These are phyloP conservation scores for Nakaseomyces glabratus DNA, from an alignment of 1,139 yeast genomes.

Conservation along the genomic window DNA sequence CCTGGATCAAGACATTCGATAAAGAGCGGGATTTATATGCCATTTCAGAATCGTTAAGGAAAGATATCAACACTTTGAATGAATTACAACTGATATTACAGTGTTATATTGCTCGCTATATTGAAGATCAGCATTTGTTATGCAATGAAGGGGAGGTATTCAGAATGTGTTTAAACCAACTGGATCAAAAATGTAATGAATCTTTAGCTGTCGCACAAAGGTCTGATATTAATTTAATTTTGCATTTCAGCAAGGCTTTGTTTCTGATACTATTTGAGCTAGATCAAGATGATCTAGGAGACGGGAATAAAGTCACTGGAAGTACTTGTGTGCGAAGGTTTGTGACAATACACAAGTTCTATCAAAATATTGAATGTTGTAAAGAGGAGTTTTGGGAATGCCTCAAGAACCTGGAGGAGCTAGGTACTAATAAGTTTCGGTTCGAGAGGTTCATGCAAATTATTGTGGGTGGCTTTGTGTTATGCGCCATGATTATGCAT, in stretches of 20 bases:
- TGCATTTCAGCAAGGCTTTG: constrained; percentile 3
- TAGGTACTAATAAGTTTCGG: constrained; percentile 1
- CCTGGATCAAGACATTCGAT: no score
- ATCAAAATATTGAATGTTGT: background rate
- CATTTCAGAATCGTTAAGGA: no score
- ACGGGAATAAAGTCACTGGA: background rate
- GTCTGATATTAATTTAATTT: constrained; percentile 1
- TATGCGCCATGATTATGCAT: constrained; percentile 1
- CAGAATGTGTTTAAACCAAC: background rate
- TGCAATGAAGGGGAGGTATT: background rate
- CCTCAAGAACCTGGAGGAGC: constrained; percentile 3
- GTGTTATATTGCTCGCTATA: background rate
- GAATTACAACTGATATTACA: background rate
- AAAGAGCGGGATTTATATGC: no score
- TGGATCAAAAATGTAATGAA: background rate
- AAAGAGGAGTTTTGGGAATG: constrained; percentile 5
- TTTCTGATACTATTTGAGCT: background rate
- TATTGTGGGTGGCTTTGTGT: constrained; percentile 1
- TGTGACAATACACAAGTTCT: constrained; percentile 1
- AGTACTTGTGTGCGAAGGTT: background rate
- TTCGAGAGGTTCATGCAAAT: constrained; percentile 3
- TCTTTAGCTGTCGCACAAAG: constrained; percentile 2
- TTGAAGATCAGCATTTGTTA: background rate
- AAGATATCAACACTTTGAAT: no score
- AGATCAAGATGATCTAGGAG: background rate